Evolutionary conservation across 2,329 filamentous ascomycete species (phyloP), one percentile per base, ranked within the genome.

Genomic region (Cladosporium sp.): DNA sequence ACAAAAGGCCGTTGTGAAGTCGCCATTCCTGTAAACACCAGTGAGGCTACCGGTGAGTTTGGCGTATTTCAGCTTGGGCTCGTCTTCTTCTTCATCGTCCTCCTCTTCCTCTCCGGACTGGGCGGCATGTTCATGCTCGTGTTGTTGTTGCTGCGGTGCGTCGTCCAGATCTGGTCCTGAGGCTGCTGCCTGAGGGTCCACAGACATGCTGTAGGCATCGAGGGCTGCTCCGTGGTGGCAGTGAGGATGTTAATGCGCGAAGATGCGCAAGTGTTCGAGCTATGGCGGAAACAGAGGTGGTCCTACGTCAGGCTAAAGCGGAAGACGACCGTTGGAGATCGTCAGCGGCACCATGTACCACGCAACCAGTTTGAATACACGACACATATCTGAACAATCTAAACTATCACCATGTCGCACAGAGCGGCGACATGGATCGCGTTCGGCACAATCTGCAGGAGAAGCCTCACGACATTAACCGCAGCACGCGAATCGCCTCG

Each of bases 61-160:
- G 51, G 88, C 88, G 72, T 97, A 97, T 75, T 99, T 99, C 66
- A 99, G 83, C 69, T 87, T 88, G 25, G 94, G 95, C 74, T 97
- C 93, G 17, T 97, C 93, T 5, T 97, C 92, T 3, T 94, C 91
- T 0, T 92, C 90, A 0, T 95, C 90, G 0, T 88, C 86, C 0
- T 74, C 71, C 0, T 74, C 71, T 0, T 70, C 71, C 24, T 32
- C 32, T 45, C 25, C 58, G 35, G 22, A 24, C 20, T 44, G 40
- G n/a, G 20, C 25, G 19, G 15, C 52, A 55, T 55, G 19, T 22
- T 55, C 40, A 5, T 17, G 39, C 37, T 54, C 37, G n/a, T 22
- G 37, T 19, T 35, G 51, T 19, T 55, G 40, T 8, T 47, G 47
- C 12, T 39, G 47, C 7, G 13, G 15, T 8, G 48, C 19, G 17